A percentile compares a stretch with the other conserved stretches of the same genome.
phyloP scores from a whole-genome alignment of 1,284 basidiomycete species.

The Sphaerobolus stellatus region DNA sequence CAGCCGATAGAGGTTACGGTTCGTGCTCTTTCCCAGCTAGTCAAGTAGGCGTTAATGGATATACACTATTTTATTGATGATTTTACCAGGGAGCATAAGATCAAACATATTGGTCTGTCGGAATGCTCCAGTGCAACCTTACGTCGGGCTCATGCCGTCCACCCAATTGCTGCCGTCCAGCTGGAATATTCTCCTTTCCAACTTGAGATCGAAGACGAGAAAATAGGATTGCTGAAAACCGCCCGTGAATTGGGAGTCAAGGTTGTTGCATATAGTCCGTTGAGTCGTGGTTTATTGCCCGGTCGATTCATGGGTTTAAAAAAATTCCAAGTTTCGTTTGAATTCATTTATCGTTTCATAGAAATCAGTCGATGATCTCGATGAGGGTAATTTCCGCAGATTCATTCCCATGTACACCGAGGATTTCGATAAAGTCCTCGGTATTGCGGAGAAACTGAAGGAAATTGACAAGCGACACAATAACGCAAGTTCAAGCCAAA shows the following conservation, averaged over 20 bases:
- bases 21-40: constrained; percentile 51
- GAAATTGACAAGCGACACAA: constrained; percentile 45
- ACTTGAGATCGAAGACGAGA: constrained; percentile 49
- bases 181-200: constrained; percentile 65
- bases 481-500: constrained; percentile 52
- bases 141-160: constrained; percentile 60
- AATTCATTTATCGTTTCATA: no score
- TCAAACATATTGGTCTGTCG: constrained; percentile 61
- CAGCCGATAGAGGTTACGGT: constrained; percentile 54
- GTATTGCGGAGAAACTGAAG: constrained; percentile 47
- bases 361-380: constrained; percentile 52
- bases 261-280: constrained; percentile 60
- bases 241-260: constrained; percentile 53
- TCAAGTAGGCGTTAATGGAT: constrained; percentile 48
- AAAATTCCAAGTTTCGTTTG: background rate
- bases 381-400: constrained; percentile 46
- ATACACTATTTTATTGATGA: no score
- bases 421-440: constrained; percentile 59
- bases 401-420: constrained; percentile 33
- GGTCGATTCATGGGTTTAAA: constrained; percentile 47
- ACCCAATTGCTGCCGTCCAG: constrained; percentile 62
- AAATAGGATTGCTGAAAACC: constrained; percentile 47
- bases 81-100: constrained; percentile 53
- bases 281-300: constrained; percentile 63
- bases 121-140: constrained; percentile 59